Conservation (phyloP, 2,329 filamentous ascomycete genomes). For the Diaporthe vaccinii region DNA sequence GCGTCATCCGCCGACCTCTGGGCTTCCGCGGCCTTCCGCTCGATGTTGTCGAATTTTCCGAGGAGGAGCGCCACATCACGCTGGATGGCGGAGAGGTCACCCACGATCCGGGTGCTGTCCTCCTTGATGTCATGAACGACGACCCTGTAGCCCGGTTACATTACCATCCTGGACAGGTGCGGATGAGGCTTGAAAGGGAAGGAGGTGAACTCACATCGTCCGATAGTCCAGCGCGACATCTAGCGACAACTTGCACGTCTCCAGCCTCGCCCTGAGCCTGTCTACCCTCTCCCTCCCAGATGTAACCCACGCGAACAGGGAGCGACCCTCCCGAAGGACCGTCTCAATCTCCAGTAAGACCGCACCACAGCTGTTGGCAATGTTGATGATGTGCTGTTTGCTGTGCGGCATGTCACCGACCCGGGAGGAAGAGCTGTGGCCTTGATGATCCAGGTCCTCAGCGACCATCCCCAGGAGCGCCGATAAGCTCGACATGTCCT, state of each 20-base stretch:
- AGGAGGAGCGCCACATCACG: constrained; percentile 1
- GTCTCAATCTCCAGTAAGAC: neutral
- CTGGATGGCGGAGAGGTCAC: neutral
- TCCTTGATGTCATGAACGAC: constrained; percentile 18
- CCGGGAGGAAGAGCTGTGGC: neutral
- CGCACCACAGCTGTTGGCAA: neutral
- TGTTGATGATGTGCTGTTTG: constrained; percentile 4
- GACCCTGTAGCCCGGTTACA: neutral
- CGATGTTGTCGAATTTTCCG: constrained; percentile 1
- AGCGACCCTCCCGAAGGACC: neutral
- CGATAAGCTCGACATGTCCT: constrained; percentile 12
- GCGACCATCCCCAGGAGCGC: neutral
- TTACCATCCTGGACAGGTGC: neutral
- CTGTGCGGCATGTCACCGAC: neutral
- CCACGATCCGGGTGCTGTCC: constrained; percentile 1
- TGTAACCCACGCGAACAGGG: neutral
- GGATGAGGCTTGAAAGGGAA: neutral
- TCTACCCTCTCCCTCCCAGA: neutral
- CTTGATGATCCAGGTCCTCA: neutral
- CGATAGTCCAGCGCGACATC: constrained; percentile 20
- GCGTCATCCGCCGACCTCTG: neutral
- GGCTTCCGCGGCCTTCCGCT: neutral
- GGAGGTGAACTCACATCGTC: neutral
- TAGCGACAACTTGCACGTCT: neutral
- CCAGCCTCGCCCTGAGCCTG: constrained; percentile 8